phyloP scores from a whole-genome alignment of 1,139 yeast genomes.

The Sugiyamaella sp. region DNA sequence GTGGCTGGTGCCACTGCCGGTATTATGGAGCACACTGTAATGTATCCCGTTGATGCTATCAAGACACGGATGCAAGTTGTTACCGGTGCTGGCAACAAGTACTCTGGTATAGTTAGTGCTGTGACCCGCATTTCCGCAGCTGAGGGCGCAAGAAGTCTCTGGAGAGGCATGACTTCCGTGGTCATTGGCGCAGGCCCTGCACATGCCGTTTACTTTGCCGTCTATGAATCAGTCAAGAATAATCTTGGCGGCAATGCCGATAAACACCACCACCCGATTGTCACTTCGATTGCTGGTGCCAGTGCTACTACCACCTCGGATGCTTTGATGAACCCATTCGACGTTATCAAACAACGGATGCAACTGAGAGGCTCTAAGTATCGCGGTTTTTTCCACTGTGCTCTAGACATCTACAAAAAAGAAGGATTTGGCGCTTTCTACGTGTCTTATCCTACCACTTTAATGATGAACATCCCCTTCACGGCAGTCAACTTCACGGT shows the following conservation, averaged over 20 bases:
- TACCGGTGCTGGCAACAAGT: constrained; percentile 47
- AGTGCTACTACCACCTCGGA: constrained; percentile 92
- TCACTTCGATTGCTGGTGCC: constrained; percentile 45
- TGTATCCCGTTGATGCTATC: constrained; percentile 95
- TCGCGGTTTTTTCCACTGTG: constrained; percentile 44
- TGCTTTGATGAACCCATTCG: constrained; percentile 98
- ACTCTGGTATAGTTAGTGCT: constrained; percentile 57
- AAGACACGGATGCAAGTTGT: constrained; percentile 90
- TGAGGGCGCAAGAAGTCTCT: constrained; percentile 89
- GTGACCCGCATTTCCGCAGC: constrained; percentile 75
- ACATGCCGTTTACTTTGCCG: constrained; percentile 96
- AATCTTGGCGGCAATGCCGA: constrained; percentile 47
- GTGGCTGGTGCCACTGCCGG: constrained; percentile 98
- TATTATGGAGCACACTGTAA: constrained; percentile 92
- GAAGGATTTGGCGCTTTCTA: constrained; percentile 89
- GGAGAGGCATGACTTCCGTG: constrained; percentile 95
- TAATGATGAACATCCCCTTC: constrained; percentile 91
- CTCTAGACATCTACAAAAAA: constrained; percentile 55
- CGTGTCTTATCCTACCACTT: constrained; percentile 92
- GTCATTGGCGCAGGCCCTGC: constrained; percentile 99
- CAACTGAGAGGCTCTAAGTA: constrained; percentile 49
- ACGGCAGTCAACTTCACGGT: constrained; percentile 94
- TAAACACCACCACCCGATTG: constrained; percentile 57
- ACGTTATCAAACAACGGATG: constrained; percentile 89
- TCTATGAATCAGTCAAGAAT: constrained; percentile 84